Evolutionary conservation across 2,329 filamentous ascomycete genomes (phyloP).

Genomic region (Pleoardoris graminearum): DNA sequence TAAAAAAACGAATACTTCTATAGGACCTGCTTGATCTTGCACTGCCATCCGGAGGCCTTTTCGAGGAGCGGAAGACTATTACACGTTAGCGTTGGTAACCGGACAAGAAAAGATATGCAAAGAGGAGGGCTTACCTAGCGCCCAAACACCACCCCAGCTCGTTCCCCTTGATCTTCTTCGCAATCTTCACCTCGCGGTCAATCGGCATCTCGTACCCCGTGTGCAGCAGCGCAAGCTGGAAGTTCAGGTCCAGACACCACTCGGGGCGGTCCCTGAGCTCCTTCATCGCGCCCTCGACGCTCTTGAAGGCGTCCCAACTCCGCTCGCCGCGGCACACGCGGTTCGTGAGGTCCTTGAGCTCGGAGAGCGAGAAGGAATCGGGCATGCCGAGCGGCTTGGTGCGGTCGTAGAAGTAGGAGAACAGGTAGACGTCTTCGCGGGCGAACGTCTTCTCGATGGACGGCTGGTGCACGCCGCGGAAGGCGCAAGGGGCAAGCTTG

Average conservation of each 20-base stretch:
- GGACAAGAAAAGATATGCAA: constrained; percentile 2
- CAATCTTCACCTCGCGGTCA: constrained; percentile 93
- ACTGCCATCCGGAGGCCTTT: constrained; percentile 84
- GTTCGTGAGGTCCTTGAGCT: constrained; percentile 82
- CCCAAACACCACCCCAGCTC: constrained; percentile 98
- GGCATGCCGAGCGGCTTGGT: constrained; percentile 94
- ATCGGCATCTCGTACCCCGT: constrained; percentile 98
- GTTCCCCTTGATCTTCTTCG: constrained; percentile 97
- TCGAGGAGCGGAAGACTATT: constrained; percentile 78
- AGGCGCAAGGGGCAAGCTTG: constrained; percentile 87
- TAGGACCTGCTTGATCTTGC: constrained; percentile 74
- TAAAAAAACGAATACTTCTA: constrained; percentile 13
- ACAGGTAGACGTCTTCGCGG: constrained; percentile 89
- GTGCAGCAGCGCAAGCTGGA: constrained; percentile 90
- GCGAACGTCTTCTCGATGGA: constrained; percentile 89
- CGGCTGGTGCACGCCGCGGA: constrained; percentile 96
- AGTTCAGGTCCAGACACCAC: constrained; percentile 92
- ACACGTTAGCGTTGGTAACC: constrained; percentile 38
- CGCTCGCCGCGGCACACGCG: constrained; percentile 80
- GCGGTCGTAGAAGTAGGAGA: constrained; percentile 98
- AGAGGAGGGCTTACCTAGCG: constrained; percentile 70
- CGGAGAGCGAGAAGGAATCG: constrained; percentile 90
- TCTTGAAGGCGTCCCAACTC: constrained; percentile 79
- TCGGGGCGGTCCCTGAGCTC: constrained; percentile 84
- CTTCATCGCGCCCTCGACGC: constrained; percentile 74